Base-by-base conservation (phyloP, 2,329 filamentous ascomycete genomes). In the Apiospora arundinis region DNA sequence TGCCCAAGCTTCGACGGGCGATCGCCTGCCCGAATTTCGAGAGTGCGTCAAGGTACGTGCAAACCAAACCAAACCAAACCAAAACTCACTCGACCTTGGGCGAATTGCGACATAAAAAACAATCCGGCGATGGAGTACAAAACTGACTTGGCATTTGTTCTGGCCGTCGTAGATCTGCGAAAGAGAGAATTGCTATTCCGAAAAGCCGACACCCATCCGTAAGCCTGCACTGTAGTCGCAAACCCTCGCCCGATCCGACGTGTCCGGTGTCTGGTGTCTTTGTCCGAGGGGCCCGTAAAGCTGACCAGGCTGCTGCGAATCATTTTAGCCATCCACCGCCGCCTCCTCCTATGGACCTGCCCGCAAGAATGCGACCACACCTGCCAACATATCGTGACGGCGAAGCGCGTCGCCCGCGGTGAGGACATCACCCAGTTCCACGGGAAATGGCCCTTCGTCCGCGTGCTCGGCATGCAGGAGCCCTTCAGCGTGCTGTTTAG, bases 361-460 rank as follows among this genome's bases (percentile, higher is more conserved):
- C 90, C 93, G 73, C 88, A 93, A 79, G 95, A 99, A 88, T 99
- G 96, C 90, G 95, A 99, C 86, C 97, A 99, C 85, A 92, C 93
- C 73, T 99, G 96, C 86, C 96, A 99, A 82, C 95, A 97, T 86
- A 92, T 97, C 81, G 88, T 97, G 72, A 98, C 96, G 71, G 83
- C 89, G 76, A 84, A 84, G 72, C 94, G 95, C 74, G 83, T 95
- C 75, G 85, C 89, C 37, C 85, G 88, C 74, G 88, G 90, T 72
- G 89, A 90, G 42, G 88, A 91, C 14, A 83, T 98, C 68, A 92
- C 95, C 71, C 96, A 99, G 84, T 99, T 95, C 86, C 95, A 99
- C 85, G 96, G 96, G 44, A 99, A 99, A 88, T 99, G 96, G 96
- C 96, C 96, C 49, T 99, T 99, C 84, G 87, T 92, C 81, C 93